Evolutionary conservation across 2,329 filamentous ascomycete species (phyloP), one percentile per base, ranked within the genome.

Genomic region (Delphinella strobiligena): DNA sequence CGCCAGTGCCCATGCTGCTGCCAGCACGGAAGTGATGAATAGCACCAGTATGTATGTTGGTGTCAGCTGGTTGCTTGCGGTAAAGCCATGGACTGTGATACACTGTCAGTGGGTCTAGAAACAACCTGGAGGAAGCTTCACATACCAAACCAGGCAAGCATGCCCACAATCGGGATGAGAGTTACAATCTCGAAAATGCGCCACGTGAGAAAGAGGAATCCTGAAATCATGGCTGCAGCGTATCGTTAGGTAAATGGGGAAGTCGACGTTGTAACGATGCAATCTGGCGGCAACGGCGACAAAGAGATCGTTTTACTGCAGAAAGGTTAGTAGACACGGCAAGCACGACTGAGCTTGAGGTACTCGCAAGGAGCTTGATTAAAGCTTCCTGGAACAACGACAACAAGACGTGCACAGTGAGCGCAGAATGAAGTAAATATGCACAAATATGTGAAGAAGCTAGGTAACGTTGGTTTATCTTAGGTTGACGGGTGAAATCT

Each of bases 11-110:
- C 75, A 80, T 45, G 72, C 75, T 43, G 69, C 62, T 34, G 69
- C 75, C 30, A 80, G 64, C 5, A 75, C 71, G 30, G 71, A 72
- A 49, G 75, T 71, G 46, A 80, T 79, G 66, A 80, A 80, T 37
- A 79, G 68, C 32, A 78, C 67, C 33, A 80, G 67, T 53, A 79
- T 71, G 53, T 69, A 75, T 43, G 61, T 57, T 15, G 75, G 75
- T 4, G 75, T 79, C 45, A 79, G 67, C 43, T 64, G 56, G 58
- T 75, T 75, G 50, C 61, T 63, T 45, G 66, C 60, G 46, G 73
- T 63, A 61, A 69, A 79, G 52, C 66, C 67, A 51, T 77, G 54
- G 52, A 80, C 73, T 27, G 12, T n/a, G 12, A 27, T 27, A 7
- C 7, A 27, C 12, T 27, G 22, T 27, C 12, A 27, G 22, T 12